Percentiles rank a stretch among this genome's conserved stretches.
Evolutionary conservation across 176 grass and related monocot species (phyloP).

Genomic region (Hyparrhenia diplandra): DNA sequence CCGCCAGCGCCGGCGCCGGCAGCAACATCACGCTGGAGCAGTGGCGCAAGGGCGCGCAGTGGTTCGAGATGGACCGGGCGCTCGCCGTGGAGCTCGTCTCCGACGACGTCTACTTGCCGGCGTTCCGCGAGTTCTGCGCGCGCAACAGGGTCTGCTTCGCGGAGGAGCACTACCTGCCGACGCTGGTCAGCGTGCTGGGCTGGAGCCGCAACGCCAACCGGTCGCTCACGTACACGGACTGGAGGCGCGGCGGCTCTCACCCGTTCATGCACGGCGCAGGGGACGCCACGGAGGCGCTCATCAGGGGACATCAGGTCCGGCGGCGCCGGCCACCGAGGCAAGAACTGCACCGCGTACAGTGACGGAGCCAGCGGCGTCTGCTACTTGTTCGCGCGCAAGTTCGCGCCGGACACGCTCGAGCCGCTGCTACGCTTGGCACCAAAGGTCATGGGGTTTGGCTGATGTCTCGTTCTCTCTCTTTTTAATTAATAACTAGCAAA

Average conservation of each 20-base stretch:
- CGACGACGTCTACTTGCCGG: slow-evolving; percentile 53
- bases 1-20: background rate
- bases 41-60: slow-evolving; percentile 75
- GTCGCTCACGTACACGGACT: background rate
- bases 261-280: slow-evolving; percentile 20
- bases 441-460: background rate
- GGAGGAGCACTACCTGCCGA: slow-evolving; percentile 25
- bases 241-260: background rate
- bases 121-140: slow-evolving; percentile 48
- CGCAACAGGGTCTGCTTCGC: slow-evolving; percentile 18
- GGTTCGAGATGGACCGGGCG: slow-evolving; percentile 51
- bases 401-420: background rate
- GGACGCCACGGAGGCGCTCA: slow-evolving; percentile 26
- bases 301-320: slow-evolving; percentile 41
- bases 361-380: slow-evolving; percentile 23
- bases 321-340: background rate
- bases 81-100: slow-evolving; percentile 39
- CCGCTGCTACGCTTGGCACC: background rate
- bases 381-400: slow-evolving; percentile 24
- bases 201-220: slow-evolving; percentile 32
- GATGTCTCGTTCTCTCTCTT: background rate
- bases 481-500: no score
- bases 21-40: background rate
- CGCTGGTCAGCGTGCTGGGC: background rate
- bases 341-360: slow-evolving; percentile 27